phyloP scores from a whole-genome alignment of 1,284 basidiomycete species.

The Rhodotorula sp. region DNA sequence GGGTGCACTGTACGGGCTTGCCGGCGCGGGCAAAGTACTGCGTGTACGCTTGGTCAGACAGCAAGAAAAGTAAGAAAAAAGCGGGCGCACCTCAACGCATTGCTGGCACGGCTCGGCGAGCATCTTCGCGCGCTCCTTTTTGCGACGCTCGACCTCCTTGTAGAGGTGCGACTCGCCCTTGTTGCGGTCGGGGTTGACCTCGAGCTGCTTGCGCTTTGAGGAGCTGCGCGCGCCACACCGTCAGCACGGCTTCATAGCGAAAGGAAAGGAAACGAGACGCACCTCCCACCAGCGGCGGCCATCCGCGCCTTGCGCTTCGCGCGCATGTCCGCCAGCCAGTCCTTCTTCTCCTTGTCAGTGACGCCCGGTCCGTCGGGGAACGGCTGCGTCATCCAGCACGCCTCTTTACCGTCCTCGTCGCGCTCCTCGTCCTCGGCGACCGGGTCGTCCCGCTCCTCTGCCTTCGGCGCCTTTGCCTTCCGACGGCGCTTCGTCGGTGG shows the following conservation, averaged over 20 bases:
- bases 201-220: constrained; percentile 40
- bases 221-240: too few species aligned
- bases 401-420: neutral
- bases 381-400: neutral
- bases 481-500: neutral
- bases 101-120: constrained; percentile 79
- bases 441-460: neutral
- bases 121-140: constrained; percentile 66
- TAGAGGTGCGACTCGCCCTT: constrained; percentile 67
- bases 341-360: neutral
- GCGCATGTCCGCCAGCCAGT: neutral
- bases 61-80: neutral
- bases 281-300: neutral
- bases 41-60: constrained; percentile 1
- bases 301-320: constrained; percentile 1
- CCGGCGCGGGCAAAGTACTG: constrained; percentile 77
- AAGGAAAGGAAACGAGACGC: neutral
- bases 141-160: constrained; percentile 73
- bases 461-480: neutral
- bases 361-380: neutral
- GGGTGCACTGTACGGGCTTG: constrained; percentile 49
- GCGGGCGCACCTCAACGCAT: constrained; percentile 68
- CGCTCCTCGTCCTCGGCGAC: neutral
- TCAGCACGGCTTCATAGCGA: too few species aligned
- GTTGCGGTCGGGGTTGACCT: constrained; percentile 68